Evolutionary conservation across 1,139 yeast genomes (phyloP), one percentile per base, ranked within the genome.

Genomic region (Taiozyma onychis): DNA sequence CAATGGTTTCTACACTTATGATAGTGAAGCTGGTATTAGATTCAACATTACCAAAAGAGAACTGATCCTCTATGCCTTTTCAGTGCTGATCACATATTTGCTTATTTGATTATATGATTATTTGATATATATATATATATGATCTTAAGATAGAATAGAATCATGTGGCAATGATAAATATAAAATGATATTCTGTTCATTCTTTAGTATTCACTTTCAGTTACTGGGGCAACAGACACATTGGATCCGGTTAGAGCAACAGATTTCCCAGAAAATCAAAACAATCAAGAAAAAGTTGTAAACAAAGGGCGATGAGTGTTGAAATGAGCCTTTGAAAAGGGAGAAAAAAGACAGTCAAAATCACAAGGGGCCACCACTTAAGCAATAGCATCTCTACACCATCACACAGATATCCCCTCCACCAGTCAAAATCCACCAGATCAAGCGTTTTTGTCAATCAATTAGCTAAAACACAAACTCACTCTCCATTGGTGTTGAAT

Each of bases 1-100:
- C 24, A 46, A 46, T 35, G 59, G 61, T 1, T 57, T 52, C 26
- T 52, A 52, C 50, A 50, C 43, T 16, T 48, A 50, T 28, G 39
- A 24, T 11, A 48, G 14, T 28, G n/a, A 30, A 10, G 44, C 46
- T 32, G 18, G 18, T 8, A 24, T 24, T 24, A 32, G 9, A 6
- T n/a, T 32, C 18, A n/a, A 6, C 3, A n/a, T 32, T 6, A 32
- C 16, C 4, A 32, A 18, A 32, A 30, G 11, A 5, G 6, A 32
- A 4, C 9, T n/a, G 35, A 10, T 32, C 18, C 7, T 32, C 9
- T 32, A n/a, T n/a, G 7, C 18, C 1, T 8, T 32, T 13, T 30
- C 13, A 32, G 9, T 32, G 16, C 4, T 32, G 18, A 6, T 32
- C 3, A 32, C 16, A n/a, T 32, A 32, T 13, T 32, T 32, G 18